Evolutionary conservation across 1,139 yeast genomes (phyloP), one percentile per base, ranked within the genome.

Genomic region (Yamadazyma friedrichii): DNA sequence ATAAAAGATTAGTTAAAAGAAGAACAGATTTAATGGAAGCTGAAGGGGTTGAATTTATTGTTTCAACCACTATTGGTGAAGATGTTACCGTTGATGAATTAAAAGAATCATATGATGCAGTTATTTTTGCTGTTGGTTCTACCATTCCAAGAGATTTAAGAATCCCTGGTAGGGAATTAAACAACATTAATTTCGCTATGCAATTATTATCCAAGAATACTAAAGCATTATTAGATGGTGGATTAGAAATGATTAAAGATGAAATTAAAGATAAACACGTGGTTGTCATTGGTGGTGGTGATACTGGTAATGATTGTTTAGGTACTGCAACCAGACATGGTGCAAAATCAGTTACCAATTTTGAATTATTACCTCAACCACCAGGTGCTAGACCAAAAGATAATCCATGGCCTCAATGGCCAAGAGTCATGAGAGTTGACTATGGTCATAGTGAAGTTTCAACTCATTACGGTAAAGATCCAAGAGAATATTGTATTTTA

Each of bases 401-500:
- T 68, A 93, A 93, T 67, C 98, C 98, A 67, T 93, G 98, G 98
- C 98, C 98, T 43, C 98, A 93, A 70, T 93, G 98, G 98, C 98
- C 98, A 53, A 80, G 96, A 65, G 80, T 93, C 58, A 91, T 93
- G 84, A 82, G 98, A 61, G 95, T 93, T 46, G 98, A 93, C 70
- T 93, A 93, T 60, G 98, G 98, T 55, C 98, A 93, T 68, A 78
- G 94, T 51, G 98, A 93, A 67, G 98, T 93, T 41, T 78, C 88
- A 47, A 85, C 88, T 41, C 97, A 89, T 64, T 93, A 89, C 62
- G 98, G 98, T 52, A 85, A 84, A 65, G 98, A 93, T 65, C 98
- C 98, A 45, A 87, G 98, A 70, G 96, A 93, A 65, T 93, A 88
- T 69, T 87, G 95, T 58, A 93, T 93, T 55, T 76, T 91, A 59